These are phyloP conservation scores for Phaeosphaeria sp. DNA, from an alignment of 2,329 filamentous ascomycete genomes.

Conservation along the genomic window DNA sequence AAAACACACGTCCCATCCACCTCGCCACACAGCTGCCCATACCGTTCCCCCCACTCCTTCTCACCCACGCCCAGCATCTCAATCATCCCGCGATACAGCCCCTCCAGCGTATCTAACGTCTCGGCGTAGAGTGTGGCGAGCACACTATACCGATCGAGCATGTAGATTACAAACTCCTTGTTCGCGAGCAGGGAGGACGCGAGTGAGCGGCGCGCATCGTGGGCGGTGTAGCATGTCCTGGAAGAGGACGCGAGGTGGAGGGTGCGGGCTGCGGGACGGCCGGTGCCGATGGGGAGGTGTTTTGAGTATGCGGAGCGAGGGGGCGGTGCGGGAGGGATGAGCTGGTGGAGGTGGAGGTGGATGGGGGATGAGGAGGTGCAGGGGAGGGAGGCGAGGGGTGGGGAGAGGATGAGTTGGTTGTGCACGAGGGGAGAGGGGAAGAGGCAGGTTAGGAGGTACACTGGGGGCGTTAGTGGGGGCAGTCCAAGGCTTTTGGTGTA, in stretches of 20 bases:
- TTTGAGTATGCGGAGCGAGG: conserved; percentile 9
- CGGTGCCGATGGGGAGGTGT: conserved; percentile 23
- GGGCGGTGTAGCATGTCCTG: neutral
- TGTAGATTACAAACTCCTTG: neutral
- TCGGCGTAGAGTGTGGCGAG: conserved; percentile 13
- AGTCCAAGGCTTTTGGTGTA: too few species aligned
- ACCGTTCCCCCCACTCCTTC: conserved; percentile 14
- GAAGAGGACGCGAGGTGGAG: conserved; percentile 17
- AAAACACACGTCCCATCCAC: conserved; percentile 22
- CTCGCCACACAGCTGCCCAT: conserved; percentile 7
- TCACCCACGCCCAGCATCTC: conserved; percentile 19
- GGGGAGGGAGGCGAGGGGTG: conserved; percentile 18
- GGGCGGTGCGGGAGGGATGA: neutral
- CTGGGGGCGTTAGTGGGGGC: conserved; percentile 15
- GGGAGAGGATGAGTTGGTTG: conserved; percentile 16
- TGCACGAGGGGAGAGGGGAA: conserved; percentile 13
- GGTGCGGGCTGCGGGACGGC: conserved; percentile 12
- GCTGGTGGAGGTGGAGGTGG: conserved; percentile 17
- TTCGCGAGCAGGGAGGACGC: conserved; percentile 12
- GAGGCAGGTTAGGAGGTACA: conserved; percentile 25
- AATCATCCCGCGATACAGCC: conserved; percentile 20
- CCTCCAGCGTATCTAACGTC: conserved; percentile 1
- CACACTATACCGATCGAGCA: conserved; percentile 16
- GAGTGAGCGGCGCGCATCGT: conserved; percentile 14
- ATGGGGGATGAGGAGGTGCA: conserved; percentile 4